Evolutionary conservation across 345 rosid species (phyloP), one percentile per base, ranked within the genome.

Genomic region (Anastatica hierochuntica): DNA sequence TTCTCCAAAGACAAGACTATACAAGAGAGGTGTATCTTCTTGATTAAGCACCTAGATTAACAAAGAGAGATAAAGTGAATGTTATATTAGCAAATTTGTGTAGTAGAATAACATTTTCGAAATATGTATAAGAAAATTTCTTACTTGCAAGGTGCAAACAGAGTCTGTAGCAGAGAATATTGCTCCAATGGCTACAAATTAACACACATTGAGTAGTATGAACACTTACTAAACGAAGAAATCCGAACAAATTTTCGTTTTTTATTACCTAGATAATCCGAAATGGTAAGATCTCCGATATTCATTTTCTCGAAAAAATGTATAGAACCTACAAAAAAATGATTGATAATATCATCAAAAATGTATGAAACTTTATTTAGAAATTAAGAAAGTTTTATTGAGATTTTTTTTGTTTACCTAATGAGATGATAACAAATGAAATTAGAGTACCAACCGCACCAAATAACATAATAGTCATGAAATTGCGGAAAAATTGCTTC

Each of bases 121-220:
- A 35, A 34, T 46, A 24, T 26, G 18, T 4, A 0, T 14, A 20
- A 39, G 42, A 34, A 12, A n/a, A n/a, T n/a, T n/a, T 21, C 62
- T 42, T 76, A 82, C 98, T 82, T 90, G 98, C 73, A 90, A 75
- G 29, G 98, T 90, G 75, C 98, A 87, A 62, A 92, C 98, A 60
- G 98, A 92, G 68, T 92, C 98, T 3, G 98, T 92, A 27, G 96
- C 98, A 60, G 98, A 80, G 70, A 92, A 88, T 74, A 92, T 92
- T 34, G 90, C 95, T 60, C 98, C 98, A 57, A 88, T 88, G 60
- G 98, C 98, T 92, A 63, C 67, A 74, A 58, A 53, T 50, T 24
- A 37, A 58, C 42, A 9, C 7, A 67, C 12, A 14, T 30, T 37
- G 47, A 49, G 14, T 44, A 29, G 15, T 7, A 44, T 1, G n/a